A percentile compares a stretch with the other conserved stretches of the same genome.
phyloP scores from a whole-genome alignment of 345 rosid species.

The Xanthoceras sorbifolium region DNA sequence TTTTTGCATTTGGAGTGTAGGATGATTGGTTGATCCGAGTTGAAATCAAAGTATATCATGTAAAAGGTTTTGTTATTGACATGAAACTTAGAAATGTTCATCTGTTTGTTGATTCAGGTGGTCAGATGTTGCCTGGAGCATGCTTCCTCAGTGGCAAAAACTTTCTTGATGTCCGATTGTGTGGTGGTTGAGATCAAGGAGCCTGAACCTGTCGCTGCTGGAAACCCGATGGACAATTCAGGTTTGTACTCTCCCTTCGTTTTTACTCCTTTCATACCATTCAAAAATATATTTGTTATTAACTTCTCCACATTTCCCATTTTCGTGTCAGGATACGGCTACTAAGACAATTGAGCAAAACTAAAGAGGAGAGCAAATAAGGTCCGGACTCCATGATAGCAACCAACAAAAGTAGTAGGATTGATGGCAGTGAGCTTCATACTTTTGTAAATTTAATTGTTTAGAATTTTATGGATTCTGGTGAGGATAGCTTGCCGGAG shows the following conservation, averaged over 20 bases:
- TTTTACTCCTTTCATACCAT: background rate
- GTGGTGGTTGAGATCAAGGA: slow-evolving; percentile 99
- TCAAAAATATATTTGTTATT: background rate
- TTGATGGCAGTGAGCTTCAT: background rate
- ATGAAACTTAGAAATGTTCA: background rate
- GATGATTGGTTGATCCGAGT: background rate
- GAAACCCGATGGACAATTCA: slow-evolving; percentile 98
- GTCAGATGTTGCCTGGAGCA: slow-evolving; percentile 99
- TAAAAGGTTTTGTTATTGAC: background rate
- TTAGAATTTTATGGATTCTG: slow-evolving; percentile 14
- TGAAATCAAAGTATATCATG: background rate
- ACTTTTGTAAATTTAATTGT: slow-evolving; percentile 18
- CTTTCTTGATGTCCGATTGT: slow-evolving; percentile 97
- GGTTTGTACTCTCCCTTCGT: slow-evolving; percentile 30
- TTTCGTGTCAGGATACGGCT: slow-evolving; percentile 46
- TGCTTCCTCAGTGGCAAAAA: slow-evolving; percentile 95
- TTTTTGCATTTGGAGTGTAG: slow-evolving; percentile 2
- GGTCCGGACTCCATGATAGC: background rate
- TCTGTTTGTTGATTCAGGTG: slow-evolving; percentile 47
- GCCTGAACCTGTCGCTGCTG: slow-evolving; percentile 67
- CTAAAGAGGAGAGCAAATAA: slow-evolving; percentile 1
- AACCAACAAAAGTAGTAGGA: background rate
- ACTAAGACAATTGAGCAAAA: slow-evolving; percentile 23
- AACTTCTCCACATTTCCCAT: background rate
- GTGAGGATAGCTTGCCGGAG: slow-evolving; percentile 26